Conservation (phyloP, 495 filamentous ascomycete genomes). For the Clavariopsis aquatica region DNA sequence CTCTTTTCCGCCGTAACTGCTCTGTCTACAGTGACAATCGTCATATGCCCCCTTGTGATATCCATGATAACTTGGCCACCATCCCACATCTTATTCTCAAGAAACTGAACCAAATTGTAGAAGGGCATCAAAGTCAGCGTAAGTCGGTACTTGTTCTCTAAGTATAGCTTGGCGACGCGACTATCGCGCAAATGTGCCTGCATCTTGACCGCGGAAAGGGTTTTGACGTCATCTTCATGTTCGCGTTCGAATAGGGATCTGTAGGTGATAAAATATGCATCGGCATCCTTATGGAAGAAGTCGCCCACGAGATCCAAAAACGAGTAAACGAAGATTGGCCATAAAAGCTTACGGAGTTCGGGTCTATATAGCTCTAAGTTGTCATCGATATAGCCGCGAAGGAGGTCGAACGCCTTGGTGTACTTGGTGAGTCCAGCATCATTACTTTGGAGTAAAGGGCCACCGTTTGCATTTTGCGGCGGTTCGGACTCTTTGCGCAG, state of each 20-base stretch:
- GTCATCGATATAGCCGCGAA: constrained; percentile 81
- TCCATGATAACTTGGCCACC: constrained; percentile 75
- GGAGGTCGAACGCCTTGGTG: constrained; percentile 66
- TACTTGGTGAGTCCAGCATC: constrained; percentile 77
- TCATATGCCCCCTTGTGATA: constrained; percentile 72
- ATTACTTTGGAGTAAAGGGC: constrained; percentile 51
- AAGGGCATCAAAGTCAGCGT: constrained; percentile 78
- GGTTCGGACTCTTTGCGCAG: constrained; percentile 82
- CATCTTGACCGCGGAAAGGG: constrained; percentile 66
- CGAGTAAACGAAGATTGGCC: constrained; percentile 92
- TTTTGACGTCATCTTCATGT: constrained; percentile 74
- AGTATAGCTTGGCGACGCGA: constrained; percentile 71
- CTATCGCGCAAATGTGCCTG: constrained; percentile 77
- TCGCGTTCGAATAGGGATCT: constrained; percentile 68
- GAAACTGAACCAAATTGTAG: constrained; percentile 77
- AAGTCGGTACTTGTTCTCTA: constrained; percentile 80
- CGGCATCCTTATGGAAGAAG: constrained; percentile 66
- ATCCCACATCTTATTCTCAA: constrained; percentile 77
- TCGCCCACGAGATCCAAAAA: constrained; percentile 81
- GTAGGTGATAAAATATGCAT: constrained; percentile 67
- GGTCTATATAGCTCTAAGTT: constrained; percentile 94
- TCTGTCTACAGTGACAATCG: constrained; percentile 71
- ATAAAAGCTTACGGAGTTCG: constrained; percentile 82
- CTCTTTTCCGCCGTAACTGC: constrained; percentile 71
- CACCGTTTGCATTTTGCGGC: constrained; percentile 72